phyloP scores from a whole-genome alignment of 2,329 filamentous ascomycete species.

The Myriosclerotinia duriaeana region DNA sequence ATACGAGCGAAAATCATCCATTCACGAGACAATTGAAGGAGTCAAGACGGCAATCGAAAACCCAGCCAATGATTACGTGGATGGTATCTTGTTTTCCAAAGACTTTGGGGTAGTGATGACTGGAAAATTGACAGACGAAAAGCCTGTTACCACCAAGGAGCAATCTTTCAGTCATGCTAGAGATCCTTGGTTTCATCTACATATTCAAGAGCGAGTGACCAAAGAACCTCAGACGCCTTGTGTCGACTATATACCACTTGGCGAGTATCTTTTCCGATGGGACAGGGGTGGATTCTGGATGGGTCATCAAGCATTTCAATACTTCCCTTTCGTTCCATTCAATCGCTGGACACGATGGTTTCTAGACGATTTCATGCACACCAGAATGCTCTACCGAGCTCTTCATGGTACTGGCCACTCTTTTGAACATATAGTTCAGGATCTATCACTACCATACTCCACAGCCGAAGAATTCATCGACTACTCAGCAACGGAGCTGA shows the following conservation, averaged over 20 bases:
- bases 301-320: conserved; percentile 4
- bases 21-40: background rate
- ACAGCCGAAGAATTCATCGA: conserved; percentile 3
- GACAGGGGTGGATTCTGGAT: conserved; percentile 11
- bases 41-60: background rate
- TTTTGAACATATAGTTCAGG: background rate
- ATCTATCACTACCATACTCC: background rate
- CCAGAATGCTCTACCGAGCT: background rate
- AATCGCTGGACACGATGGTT: conserved; percentile 3
- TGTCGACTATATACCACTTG: background rate
- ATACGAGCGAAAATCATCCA: background rate
- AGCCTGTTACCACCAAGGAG: background rate
- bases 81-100: conserved; percentile 3
- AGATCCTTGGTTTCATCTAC: conserved; percentile 14
- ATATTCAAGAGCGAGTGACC: background rate
- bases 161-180: background rate
- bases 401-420: background rate
- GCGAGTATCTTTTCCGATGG: conserved; percentile 3
- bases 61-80: background rate
- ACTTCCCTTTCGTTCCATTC: background rate
- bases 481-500: background rate
- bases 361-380: background rate
- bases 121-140: background rate
- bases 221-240: background rate
- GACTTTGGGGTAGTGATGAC: background rate